These are phyloP conservation scores for Marchantia paleacea DNA, from an alignment of 225 moss, liverwort and hornwort genomes.

Conservation along the genomic window DNA sequence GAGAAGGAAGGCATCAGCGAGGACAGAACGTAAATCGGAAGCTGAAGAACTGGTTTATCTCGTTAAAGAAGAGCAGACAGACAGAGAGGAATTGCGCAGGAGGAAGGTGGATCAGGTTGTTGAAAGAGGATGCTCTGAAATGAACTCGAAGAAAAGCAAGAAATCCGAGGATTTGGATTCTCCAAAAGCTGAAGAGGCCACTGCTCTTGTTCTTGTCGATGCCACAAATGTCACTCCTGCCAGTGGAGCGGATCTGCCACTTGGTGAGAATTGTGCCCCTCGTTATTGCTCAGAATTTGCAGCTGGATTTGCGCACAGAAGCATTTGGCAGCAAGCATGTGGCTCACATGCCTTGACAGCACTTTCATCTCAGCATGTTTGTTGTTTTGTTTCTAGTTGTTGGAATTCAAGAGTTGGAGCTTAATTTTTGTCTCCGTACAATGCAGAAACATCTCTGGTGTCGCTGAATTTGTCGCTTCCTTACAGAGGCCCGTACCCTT, in stretches of 20 bases:
- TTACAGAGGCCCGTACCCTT: slow-evolving; percentile 66
- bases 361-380: background rate
- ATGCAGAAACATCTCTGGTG: background rate
- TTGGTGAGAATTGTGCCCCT: slow-evolving; percentile 16
- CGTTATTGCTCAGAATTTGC: background rate
- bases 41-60: slow-evolving; percentile 6
- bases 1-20: slow-evolving; percentile 7
- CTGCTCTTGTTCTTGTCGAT: background rate
- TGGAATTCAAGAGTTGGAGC: background rate
- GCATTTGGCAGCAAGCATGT: background rate
- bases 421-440: background rate
- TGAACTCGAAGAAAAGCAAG: background rate
- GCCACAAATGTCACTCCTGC: background rate
- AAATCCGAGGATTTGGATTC: background rate
- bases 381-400: background rate
- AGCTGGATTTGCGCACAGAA: background rate
- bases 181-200: background rate
- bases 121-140: background rate
- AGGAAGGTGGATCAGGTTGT: slow-evolving; percentile 15
- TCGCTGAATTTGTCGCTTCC: background rate
- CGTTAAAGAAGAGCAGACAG: slow-evolving; percentile 8
- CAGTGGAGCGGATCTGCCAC: slow-evolving; percentile 9
- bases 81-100: background rate
- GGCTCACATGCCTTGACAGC: background rate
- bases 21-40: slow-evolving; percentile 1